phyloP scores from a whole-genome alignment of 1,139 yeast species.

The Suhomyces guaymorum region DNA sequence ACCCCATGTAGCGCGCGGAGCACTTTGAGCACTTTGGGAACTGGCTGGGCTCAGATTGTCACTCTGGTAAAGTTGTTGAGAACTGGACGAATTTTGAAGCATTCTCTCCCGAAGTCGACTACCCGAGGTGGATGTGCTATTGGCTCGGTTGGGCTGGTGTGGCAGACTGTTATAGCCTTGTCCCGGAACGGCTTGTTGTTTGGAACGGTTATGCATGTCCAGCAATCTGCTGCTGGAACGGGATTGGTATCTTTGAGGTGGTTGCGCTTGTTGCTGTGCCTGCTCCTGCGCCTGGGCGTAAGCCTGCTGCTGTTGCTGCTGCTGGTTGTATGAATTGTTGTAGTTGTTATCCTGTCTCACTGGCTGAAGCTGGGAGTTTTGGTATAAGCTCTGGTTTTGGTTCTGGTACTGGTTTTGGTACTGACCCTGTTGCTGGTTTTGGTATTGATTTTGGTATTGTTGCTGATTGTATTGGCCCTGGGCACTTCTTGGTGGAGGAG shows the following conservation, averaged over 20 bases:
- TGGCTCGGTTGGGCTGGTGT: slow-evolving; percentile 27
- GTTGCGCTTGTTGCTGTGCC: slow-evolving; percentile 13
- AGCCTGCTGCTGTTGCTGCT: slow-evolving; percentile 9
- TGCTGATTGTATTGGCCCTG: slow-evolving; percentile 9
- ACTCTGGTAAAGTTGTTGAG: slow-evolving; percentile 11
- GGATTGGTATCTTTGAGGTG: slow-evolving; percentile 18
- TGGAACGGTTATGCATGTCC: slow-evolving; percentile 46
- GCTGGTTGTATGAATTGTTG: slow-evolving; percentile 25
- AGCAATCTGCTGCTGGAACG: slow-evolving; percentile 42
- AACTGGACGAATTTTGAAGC: slow-evolving; percentile 26
- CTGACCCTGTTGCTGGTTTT: slow-evolving; percentile 12
- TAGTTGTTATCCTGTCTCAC: slow-evolving; percentile 26
- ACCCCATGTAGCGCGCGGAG: slow-evolving; percentile 32
- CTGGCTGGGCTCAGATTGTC: slow-evolving; percentile 4
- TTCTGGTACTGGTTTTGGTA: slow-evolving; percentile 12
- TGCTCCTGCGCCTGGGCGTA: slow-evolving; percentile 5
- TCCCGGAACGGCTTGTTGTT: slow-evolving; percentile 44
- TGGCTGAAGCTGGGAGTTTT: slow-evolving; percentile 28
- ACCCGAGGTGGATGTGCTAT: slow-evolving; percentile 31
- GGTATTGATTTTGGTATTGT: slow-evolving; percentile 9
- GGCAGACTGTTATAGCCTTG: slow-evolving; percentile 31
- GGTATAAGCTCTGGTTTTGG: slow-evolving; percentile 9
- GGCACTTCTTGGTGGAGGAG: not conserved
- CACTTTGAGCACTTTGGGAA: slow-evolving; percentile 1
- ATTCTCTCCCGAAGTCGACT: slow-evolving; percentile 41